Base-by-base conservation (phyloP, 148 eudicot species). In the Rhododendron simsii region DNA sequence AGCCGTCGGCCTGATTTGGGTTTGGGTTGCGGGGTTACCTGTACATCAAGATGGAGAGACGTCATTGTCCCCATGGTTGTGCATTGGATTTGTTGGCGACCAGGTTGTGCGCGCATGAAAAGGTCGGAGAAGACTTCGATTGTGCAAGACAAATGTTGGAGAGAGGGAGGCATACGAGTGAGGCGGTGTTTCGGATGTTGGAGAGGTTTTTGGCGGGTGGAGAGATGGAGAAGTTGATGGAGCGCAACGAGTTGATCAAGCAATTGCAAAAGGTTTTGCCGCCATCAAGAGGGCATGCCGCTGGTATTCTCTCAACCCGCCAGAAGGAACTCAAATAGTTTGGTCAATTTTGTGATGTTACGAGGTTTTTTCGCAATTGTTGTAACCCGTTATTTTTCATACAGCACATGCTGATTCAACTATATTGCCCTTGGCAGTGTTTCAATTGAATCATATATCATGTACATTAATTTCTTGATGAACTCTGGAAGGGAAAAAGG, bases 1-100 rank as follows among this genome's bases (percentile, higher is more conserved):
- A 93, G 85, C 53, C 63, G 83, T 16, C 90, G 61, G 81, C 83
- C 93, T 39, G 98, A 94, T 87, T 77, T 91, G 84, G 98, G 95
- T 2, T 86, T 33, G 85, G 88, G 63, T 88, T 96, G 87, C 94
- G 99, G 98, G 83, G 87, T 26, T 96, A 94, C 80, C 30, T 94
- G 78, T 50, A n/a, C n/a, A n/a, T n/a, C n/a, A n/a, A n/a, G n/a
- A n/a, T 94, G 67, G 91, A 91, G 77, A 95, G 90, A 85, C 96
- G 98, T 37, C 90, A 77, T 55, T 96, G 99, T 78, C 98, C 96
- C 5, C 98, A 95, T 57, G 91, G 92, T 82, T 96, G 94, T 89
- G 98, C 96, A n/a, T 89, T 96, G 91, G 93, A 94, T 85, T 89
- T 96, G 83, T 75, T 96, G 57, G 96, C 89, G 71, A 94, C 95